phyloP scores from a whole-genome alignment of 2,329 filamentous ascomycete genomes.

The Sarocladium strictum region DNA sequence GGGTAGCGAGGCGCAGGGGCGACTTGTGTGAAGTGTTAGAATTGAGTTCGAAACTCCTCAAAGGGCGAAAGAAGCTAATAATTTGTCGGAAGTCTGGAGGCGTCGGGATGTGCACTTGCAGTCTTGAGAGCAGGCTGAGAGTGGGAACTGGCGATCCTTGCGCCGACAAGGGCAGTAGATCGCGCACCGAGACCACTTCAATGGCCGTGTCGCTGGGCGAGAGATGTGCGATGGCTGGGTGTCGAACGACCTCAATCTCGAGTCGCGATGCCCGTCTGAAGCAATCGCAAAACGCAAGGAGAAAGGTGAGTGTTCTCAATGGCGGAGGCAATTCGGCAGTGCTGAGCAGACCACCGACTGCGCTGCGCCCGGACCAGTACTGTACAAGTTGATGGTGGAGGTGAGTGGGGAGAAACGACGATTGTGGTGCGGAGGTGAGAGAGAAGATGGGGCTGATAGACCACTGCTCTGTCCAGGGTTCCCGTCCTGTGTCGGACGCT shows the following conservation, averaged over 20 bases:
- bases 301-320: neutral
- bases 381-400: neutral
- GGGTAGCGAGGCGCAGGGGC: neutral
- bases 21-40: neutral
- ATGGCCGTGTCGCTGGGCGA: neutral
- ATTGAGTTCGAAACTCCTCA: too few relatives aligned
- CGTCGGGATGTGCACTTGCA: neutral
- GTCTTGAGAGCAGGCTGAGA: neutral
- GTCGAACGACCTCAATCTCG: neutral
- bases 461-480: too few relatives aligned
- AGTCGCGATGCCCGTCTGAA: neutral
- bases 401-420: neutral
- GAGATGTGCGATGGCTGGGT: neutral
- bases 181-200: neutral
- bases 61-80: neutral
- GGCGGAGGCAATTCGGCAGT: slow-evolving; percentile 3
- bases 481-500: neutral
- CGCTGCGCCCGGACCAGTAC: neutral
- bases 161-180: neutral
- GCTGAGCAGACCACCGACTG: neutral
- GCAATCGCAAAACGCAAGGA: neutral
- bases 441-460: slow-evolving; percentile 2
- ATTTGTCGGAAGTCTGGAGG: neutral
- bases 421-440: slow-evolving; percentile 5
- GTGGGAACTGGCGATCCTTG: neutral